Conservation (phyloP, 2,329 filamentous ascomycete species). For the Pseudogymnoascus sp. region DNA sequence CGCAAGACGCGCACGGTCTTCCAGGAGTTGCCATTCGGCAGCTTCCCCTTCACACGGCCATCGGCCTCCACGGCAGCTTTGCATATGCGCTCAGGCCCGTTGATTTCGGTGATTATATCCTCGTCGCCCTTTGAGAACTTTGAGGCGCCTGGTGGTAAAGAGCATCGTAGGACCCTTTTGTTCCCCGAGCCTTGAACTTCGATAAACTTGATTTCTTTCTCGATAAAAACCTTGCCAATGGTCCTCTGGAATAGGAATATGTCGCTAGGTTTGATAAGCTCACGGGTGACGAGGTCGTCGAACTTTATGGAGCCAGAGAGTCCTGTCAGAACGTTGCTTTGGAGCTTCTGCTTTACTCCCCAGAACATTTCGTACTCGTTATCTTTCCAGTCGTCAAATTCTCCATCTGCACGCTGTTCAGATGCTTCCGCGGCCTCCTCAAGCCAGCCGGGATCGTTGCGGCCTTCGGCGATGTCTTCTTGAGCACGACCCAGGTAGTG, state of each 20-base stretch:
- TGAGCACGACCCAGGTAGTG: conserved; percentile 46
- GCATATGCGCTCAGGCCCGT: conserved; percentile 5
- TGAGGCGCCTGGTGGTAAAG: background rate
- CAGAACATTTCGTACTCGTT: conserved; percentile 37
- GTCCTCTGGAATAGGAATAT: conserved; percentile 6
- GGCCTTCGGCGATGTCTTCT: conserved; percentile 44
- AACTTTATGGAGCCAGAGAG: background rate
- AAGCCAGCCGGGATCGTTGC: conserved; percentile 49
- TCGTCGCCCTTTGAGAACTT: conserved; percentile 2
- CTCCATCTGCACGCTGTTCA: conserved; percentile 40
- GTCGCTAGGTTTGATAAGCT: conserved; percentile 4
- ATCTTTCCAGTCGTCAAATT: conserved; percentile 48
- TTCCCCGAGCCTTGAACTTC: background rate
- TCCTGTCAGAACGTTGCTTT: conserved; percentile 1
- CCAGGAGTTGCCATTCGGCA: conserved; percentile 11
- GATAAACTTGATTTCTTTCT: conserved; percentile 10
- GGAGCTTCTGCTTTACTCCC: conserved; percentile 10
- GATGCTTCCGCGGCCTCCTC: conserved; percentile 44
- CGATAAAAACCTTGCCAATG: background rate
- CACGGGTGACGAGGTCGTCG: conserved; percentile 3
- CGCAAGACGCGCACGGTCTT: conserved; percentile 6
- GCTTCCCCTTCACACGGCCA: background rate
- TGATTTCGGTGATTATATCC: conserved; percentile 9
- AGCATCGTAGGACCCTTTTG: background rate
- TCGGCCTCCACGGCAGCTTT: background rate